These are phyloP conservation scores for Agapanthus africanus DNA, from an alignment of 106 monocot genomes.

Conservation along the genomic window DNA sequence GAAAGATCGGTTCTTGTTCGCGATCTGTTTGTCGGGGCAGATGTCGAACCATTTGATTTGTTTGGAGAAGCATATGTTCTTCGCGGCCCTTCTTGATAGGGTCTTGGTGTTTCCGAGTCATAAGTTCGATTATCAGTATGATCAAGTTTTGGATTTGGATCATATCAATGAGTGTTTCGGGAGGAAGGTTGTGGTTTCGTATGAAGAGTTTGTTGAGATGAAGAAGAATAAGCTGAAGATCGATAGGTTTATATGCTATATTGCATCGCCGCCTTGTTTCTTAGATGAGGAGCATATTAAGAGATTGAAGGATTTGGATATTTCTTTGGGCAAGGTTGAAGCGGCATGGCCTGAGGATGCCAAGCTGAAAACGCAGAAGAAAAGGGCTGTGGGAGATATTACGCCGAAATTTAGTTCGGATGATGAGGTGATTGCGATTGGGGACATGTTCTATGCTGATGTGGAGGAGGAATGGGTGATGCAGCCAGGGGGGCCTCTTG, in stretches of 20 bases:
- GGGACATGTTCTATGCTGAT: slow-evolving; percentile 96
- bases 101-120: slow-evolving; percentile 67
- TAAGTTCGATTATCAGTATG: slow-evolving; percentile 82
- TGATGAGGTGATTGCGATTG: slow-evolving; percentile 84
- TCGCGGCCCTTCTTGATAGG: slow-evolving; percentile 73
- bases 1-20: slow-evolving; percentile 67
- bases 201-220: slow-evolving; percentile 48
- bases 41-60: slow-evolving; percentile 99
- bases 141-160: slow-evolving; percentile 56
- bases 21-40: slow-evolving; percentile 85
- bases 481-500: slow-evolving; percentile 89
- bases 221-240: slow-evolving; percentile 67
- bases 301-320: slow-evolving; percentile 61
- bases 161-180: slow-evolving; percentile 89
- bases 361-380: slow-evolving; percentile 46
- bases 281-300: slow-evolving; percentile 84
- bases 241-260: slow-evolving; percentile 83
- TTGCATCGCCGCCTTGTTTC: slow-evolving; percentile 68
- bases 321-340: slow-evolving; percentile 63
- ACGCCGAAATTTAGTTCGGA: slow-evolving; percentile 53
- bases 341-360: slow-evolving; percentile 88
- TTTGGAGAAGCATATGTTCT: slow-evolving; percentile 97
- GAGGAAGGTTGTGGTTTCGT: slow-evolving; percentile 63
- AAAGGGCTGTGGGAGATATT: slow-evolving; percentile 66
- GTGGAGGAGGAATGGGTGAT: slow-evolving; percentile 91